These are phyloP conservation scores for Colletotrichum sp. DNA, from an alignment of 2,329 filamentous ascomycete species.

Conservation along the genomic window DNA sequence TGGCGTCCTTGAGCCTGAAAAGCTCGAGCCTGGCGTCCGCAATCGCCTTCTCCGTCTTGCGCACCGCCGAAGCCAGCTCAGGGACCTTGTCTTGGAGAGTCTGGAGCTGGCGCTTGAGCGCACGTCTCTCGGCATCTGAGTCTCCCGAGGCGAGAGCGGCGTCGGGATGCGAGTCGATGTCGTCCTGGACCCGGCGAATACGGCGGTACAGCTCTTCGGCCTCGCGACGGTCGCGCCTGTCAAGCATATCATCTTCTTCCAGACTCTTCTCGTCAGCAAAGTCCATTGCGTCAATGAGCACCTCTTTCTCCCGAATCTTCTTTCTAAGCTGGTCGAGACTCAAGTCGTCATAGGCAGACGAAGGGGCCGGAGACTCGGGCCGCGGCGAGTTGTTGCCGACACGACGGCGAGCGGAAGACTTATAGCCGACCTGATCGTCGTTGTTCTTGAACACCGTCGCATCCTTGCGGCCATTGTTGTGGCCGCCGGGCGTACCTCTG, in stretches of 20 bases:
- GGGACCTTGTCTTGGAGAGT: constrained; percentile 88
- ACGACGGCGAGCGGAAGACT: constrained; percentile 89
- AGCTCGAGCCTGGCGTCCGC: constrained; percentile 90
- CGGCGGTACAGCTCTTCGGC: constrained; percentile 93
- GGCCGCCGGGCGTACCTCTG: constrained; percentile 64
- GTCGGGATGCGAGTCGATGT: constrained; percentile 91
- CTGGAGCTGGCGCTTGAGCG: constrained; percentile 89
- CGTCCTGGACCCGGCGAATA: constrained; percentile 89
- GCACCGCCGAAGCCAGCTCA: constrained; percentile 88
- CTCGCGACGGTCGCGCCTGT: constrained; percentile 88
- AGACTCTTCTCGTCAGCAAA: constrained; percentile 89
- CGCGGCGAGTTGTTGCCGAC: constrained; percentile 80
- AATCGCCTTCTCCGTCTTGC: constrained; percentile 89
- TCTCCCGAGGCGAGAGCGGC: constrained; percentile 73
- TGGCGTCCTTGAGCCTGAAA: constrained; percentile 92
- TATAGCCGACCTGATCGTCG: constrained; percentile 89
- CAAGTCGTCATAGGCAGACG: constrained; percentile 80
- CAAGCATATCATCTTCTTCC: constrained; percentile 91
- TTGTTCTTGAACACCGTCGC: constrained; percentile 97
- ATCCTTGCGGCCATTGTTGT: constrained; percentile 77
- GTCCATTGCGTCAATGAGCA: constrained; percentile 93
- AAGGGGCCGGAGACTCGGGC: constrained; percentile 74
- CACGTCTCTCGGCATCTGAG: constrained; percentile 85
- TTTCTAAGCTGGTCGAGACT: constrained; percentile 88
- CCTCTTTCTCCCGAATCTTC: constrained; percentile 91